A percentile compares a stretch with the other conserved stretches of the same genome.
Conservation (phyloP, 2,329 filamentous ascomycete genomes). For the Fusarium odoratissimum region DNA sequence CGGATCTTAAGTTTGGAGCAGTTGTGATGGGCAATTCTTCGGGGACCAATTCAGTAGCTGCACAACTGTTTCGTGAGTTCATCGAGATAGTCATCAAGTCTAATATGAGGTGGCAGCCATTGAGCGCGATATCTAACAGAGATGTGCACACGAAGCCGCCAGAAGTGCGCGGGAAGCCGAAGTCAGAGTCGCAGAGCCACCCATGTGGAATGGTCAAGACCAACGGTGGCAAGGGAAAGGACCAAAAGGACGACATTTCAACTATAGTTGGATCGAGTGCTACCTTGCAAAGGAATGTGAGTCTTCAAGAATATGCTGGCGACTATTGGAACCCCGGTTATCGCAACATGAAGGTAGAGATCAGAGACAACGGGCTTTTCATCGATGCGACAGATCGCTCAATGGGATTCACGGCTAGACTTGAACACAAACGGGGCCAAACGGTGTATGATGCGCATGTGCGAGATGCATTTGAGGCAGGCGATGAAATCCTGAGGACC, state of each 20-base stretch:
- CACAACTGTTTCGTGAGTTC: constrained; percentile 35
- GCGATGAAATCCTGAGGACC: constrained; percentile 11
- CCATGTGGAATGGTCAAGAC: rapidly evolving
- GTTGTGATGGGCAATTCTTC: constrained; percentile 44
- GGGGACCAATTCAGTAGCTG: constrained; percentile 22
- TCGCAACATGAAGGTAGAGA: constrained; percentile 34
- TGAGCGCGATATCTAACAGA: rapidly evolving
- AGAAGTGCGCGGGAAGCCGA: rapidly evolving
- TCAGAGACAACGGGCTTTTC: constrained; percentile 30
- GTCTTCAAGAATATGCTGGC: constrained; percentile 35
- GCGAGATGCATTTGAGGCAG: constrained; percentile 27
- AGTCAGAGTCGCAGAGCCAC: neutral
- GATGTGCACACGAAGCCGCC: rapidly evolving
- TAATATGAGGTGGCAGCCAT: neutral
- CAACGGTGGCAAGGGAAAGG: rapidly evolving
- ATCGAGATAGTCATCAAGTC: constrained; percentile 32
- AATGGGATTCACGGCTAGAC: constrained; percentile 40
- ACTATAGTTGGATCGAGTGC: too few species aligned
- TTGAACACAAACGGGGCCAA: constrained; percentile 23
- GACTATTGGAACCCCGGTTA: constrained; percentile 46
- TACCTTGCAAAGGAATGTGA: neutral
- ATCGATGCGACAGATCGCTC: constrained; percentile 46
- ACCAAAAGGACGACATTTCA: too few species aligned
- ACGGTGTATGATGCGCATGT: constrained; percentile 15
- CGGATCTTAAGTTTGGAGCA: constrained; percentile 41